Base-by-base conservation (phyloP, 1,284 basidiomycete genomes). In the Apiotrichum porosum region DNA sequence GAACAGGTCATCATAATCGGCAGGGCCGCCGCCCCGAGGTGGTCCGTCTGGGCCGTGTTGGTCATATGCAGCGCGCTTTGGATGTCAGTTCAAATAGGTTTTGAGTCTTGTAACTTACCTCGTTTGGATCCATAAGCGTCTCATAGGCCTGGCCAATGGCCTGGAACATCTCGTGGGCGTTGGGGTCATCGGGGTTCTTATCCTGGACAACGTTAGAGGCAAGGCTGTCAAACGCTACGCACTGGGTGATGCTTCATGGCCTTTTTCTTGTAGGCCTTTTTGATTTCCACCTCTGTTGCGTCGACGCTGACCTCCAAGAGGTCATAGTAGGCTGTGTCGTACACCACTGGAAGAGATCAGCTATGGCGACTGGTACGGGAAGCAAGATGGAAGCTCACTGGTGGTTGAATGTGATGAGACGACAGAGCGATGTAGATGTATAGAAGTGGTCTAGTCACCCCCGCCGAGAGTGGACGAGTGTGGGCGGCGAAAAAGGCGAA, bases 101-200 rank as follows among this genome's bases (percentile, higher is more conserved):
- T n/a, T n/a, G n/a, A n/a, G n/a, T n/a, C n/a, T n/a, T n/a, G n/a
- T n/a, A n/a, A n/a, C 51, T 17, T 28, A 70, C 70, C 34, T 68
- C 64, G 42, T 92, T 75, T 1, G 84, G 77, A 64, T 93, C 86
- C 60, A 81, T 84, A 13, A 95, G 76, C 35, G 88, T 85, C 69
- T 94, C 91, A 63, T 94, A 95, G 81, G 91, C 91, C 24, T 87
- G 83, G 37, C 82, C 85, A 72, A 94, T 85, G 60, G 88, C 85
- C 69, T 94, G 90, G 62, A 94, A 94, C 49, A 84, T 86, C 60
- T 72, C 72, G 47, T 83, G 79, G 36, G 82, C 82, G 26, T 84
- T 83, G 57, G 66, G 69, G 53, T 68, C 58, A 47, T 72, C 72
- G 9, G 72, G 71, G 51, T 75, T 75, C 69, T 74, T 61, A 47